Percentiles rank a stretch among this genome's conserved stretches.
Conservation (phyloP, 768 basidiomycete genomes). For the Mrakia hoshinonis region DNA sequence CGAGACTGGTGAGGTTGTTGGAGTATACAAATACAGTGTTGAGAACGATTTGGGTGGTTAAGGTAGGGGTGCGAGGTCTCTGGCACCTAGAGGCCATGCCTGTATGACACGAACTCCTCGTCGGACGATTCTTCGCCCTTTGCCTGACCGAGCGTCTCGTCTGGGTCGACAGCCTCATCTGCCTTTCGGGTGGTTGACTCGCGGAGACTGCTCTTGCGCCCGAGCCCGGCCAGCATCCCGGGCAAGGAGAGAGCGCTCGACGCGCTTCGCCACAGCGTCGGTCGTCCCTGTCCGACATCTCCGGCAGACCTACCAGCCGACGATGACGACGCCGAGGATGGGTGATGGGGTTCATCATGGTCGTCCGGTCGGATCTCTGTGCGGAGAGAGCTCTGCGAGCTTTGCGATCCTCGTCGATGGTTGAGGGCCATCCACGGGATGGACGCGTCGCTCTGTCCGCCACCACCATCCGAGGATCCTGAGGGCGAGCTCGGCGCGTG, state of each 20-base stretch:
- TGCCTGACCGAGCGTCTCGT: not conserved
- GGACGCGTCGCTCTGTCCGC: not conserved
- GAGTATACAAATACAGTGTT: not conserved
- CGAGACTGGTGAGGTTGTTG: no score
- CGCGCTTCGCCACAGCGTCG: not conserved
- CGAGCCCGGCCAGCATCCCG: not conserved
- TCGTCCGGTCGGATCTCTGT: not conserved
- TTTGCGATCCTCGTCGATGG: not conserved
- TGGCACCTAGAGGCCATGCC: not conserved
- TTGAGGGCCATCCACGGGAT: not conserved
- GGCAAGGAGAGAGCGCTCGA: conserved; percentile 1
- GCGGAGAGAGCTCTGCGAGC: not conserved
- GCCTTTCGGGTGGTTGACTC: not conserved
- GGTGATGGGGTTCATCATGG: not conserved
- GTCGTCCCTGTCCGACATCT: not conserved
- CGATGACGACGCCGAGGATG: not conserved
- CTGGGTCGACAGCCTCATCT: not conserved
- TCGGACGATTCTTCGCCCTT: not conserved
- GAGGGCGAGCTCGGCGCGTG: conserved; percentile 7
- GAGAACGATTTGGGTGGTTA: not conserved
- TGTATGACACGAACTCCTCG: not conserved
- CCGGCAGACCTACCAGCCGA: not conserved
- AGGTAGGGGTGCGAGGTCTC: no score
- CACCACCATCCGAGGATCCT: not conserved
- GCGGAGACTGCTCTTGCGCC: not conserved